Conservation (phyloP, 768 basidiomycete species). For the Tulasnella calospora region DNA sequence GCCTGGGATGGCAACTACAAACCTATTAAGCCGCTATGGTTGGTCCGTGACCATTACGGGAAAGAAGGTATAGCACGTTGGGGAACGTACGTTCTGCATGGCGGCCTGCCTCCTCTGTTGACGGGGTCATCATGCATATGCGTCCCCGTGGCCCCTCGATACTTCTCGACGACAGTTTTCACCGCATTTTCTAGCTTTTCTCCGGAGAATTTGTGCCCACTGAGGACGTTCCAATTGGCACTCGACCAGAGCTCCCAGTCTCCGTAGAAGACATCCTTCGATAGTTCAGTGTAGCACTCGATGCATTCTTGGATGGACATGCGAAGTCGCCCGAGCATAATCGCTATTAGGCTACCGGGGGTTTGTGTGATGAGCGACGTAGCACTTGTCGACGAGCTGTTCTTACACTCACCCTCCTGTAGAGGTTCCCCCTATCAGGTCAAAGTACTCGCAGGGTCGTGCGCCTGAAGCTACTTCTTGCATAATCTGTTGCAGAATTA, state of each 20-base stretch:
- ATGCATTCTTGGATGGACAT: slow-evolving; percentile 40
- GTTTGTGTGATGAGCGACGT: neutral
- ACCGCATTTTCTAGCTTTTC: slow-evolving; percentile 9
- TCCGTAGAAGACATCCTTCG: slow-evolving; percentile 35
- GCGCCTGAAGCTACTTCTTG: neutral
- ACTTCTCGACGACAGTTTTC: slow-evolving; percentile 10
- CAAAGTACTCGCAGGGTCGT: slow-evolving; percentile 33
- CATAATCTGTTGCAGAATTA: slow-evolving; percentile 18
- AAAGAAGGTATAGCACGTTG: neutral
- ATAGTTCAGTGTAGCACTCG: slow-evolving; percentile 33
- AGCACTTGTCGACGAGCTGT: neutral
- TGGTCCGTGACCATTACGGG: too few relatives aligned
- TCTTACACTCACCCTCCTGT: slow-evolving; percentile 32
- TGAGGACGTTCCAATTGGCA: slow-evolving; percentile 4
- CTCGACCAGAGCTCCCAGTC: neutral
- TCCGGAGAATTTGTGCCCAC: slow-evolving; percentile 5
- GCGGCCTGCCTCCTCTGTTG: neutral
- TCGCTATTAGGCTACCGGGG: slow-evolving; percentile 34
- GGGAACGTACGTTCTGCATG: slow-evolving; percentile 2
- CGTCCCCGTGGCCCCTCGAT: neutral
- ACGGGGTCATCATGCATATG: neutral
- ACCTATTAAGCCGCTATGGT: neutral
- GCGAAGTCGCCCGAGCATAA: slow-evolving; percentile 42
- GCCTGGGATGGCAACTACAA: slow-evolving; percentile 8
- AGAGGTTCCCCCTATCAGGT: slow-evolving; percentile 34